Evolutionary conservation across 1,284 basidiomycete genomes (phyloP).

Genomic region (Pseudozyma sp.): DNA sequence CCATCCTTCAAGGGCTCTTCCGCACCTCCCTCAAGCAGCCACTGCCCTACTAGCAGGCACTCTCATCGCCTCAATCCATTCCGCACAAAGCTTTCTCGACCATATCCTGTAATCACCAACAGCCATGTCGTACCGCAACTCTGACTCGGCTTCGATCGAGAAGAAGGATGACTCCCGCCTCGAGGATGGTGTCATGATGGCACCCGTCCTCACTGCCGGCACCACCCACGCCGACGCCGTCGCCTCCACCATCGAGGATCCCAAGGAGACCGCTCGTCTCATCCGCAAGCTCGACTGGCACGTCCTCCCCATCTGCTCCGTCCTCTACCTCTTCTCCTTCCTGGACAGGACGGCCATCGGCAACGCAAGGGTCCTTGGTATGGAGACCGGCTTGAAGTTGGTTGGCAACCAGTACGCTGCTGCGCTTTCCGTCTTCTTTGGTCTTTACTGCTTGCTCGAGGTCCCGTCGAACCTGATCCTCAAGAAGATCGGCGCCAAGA

Average conservation of each 20-base stretch:
- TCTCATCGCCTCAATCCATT: no score
- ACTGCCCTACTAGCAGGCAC: not conserved
- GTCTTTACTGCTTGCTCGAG: constrained; percentile 78
- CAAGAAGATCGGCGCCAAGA: constrained; percentile 69
- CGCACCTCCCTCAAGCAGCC: not conserved
- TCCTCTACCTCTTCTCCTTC: constrained; percentile 80
- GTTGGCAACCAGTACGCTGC: constrained; percentile 71
- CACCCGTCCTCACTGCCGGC: constrained; percentile 47
- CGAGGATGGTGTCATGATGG: constrained; percentile 41
- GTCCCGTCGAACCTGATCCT: constrained; percentile 77
- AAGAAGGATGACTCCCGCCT: constrained; percentile 49
- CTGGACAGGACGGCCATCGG: constrained; percentile 84
- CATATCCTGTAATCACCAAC: not conserved
- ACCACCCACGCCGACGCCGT: constrained; percentile 39
- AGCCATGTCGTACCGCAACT: constrained; percentile 33
- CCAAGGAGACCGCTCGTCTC: constrained; percentile 38
- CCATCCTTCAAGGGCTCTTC: not conserved
- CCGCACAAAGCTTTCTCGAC: no score
- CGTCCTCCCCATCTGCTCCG: constrained; percentile 54
- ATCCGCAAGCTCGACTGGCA: constrained; percentile 55
- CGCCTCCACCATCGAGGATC: constrained; percentile 40
- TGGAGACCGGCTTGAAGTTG: constrained; percentile 57
- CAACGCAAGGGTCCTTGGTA: constrained; percentile 76
- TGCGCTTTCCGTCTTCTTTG: constrained; percentile 68
- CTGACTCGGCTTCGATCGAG: constrained; percentile 49